phyloP scores from a whole-genome alignment of 2,329 filamentous ascomycete genomes.

The Stagonosporopsis vannaccii region DNA sequence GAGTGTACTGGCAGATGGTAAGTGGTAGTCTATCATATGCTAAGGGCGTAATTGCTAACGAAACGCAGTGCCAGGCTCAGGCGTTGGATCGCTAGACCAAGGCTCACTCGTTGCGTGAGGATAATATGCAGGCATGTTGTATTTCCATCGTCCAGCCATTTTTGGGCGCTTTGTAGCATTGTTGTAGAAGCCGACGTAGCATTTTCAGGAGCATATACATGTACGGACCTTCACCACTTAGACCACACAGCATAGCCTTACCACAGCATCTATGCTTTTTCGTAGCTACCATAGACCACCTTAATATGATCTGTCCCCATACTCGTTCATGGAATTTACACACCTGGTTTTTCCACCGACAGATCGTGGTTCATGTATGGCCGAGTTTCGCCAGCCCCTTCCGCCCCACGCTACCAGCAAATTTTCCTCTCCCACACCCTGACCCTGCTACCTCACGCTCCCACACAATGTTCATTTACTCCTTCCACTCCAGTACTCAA shows the following conservation, averaged over 20 bases:
- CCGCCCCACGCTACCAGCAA: neutral
- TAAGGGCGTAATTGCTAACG: neutral
- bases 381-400: slow-evolving; percentile 8
- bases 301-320: neutral
- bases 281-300: neutral
- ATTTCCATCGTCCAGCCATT: too few relatives aligned
- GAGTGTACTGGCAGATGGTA: slow-evolving; percentile 47
- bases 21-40: neutral
- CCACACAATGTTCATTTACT: too few relatives aligned
- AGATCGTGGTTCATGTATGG: neutral
- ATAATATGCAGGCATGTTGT: neutral
- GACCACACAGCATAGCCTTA: neutral
- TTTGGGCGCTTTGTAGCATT: neutral
- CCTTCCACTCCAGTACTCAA: too few relatives aligned
- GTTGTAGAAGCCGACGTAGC: neutral
- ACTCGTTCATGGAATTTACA: neutral
- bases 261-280: neutral
- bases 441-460: too few relatives aligned
- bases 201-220: neutral
- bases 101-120: neutral
- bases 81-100: slow-evolving; percentile 42
- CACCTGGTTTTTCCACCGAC: neutral
- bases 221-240: neutral
- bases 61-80: slow-evolving; percentile 43
- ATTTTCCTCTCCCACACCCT: neutral